Evolutionary conservation across 139 green algal genomes (phyloP).

Genomic region (Tetraselmis chui): DNA sequence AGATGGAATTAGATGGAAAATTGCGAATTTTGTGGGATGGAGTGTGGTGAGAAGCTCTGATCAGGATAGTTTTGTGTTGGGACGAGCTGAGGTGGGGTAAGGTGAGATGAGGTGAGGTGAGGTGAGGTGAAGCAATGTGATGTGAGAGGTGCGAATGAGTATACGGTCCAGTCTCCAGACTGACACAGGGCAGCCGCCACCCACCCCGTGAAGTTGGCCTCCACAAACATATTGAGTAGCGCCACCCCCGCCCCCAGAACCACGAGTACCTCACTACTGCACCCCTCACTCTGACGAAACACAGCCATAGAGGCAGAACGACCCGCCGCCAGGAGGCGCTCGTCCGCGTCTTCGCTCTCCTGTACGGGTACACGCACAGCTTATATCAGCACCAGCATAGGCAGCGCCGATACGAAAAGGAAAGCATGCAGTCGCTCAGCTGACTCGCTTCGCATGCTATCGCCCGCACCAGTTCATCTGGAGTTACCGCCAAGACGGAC

Average conservation of each 20-base stretch:
- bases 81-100: no score
- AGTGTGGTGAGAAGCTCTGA: no score
- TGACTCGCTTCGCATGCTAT: no score
- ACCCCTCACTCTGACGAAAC: not conserved
- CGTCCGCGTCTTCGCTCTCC: not conserved
- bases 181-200: not conserved
- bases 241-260: conserved; percentile 26
- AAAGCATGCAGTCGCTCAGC: no score
- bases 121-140: not conserved
- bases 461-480: no score
- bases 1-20: no score
- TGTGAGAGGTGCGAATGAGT: not conserved
- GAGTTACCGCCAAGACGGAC: not conserved
- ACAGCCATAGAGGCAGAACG: not conserved
- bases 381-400: no score
- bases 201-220: conserved; percentile 65
- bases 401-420: no score
- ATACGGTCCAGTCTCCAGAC: conserved; percentile 10
- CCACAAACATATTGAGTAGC: conserved; percentile 49
- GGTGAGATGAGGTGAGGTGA: not conserved
- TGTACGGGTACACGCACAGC: no score
- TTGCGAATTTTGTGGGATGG: no score
- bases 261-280: conserved; percentile 1
- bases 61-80: no score
- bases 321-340: not conserved